Percentiles rank a stretch among this genome's conserved stretches.
Evolutionary conservation across 257 asterid genomes (phyloP).

Genomic region (Solanum bulbocastanum): DNA sequence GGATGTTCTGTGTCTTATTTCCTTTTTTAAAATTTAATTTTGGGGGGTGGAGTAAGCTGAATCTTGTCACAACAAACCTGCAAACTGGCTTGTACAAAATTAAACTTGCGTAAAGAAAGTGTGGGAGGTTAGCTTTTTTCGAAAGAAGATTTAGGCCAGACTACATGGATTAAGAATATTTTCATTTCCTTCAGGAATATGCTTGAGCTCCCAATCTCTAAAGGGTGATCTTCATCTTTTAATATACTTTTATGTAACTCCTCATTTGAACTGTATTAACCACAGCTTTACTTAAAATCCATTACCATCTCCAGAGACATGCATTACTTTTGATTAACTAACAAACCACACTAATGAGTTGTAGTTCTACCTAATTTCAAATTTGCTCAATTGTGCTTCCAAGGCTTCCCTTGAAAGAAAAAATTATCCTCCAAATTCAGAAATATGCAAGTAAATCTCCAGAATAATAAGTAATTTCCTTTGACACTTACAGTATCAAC

Average conservation of each 20-base stretch:
- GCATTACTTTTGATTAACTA: neutral
- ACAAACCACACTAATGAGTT: neutral
- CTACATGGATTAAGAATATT: neutral
- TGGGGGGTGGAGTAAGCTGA: neutral
- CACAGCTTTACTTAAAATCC: neutral
- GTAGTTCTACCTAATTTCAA: neutral
- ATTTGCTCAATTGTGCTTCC: neutral
- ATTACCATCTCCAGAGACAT: neutral
- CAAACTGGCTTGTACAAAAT: neutral
- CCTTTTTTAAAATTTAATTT: neutral
- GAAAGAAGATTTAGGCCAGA: neutral
- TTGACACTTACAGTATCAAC: conserved; percentile 52
- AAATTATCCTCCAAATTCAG: neutral
- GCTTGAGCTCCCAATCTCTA: neutral
- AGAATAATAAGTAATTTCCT: neutral
- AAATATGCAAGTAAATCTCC: neutral
- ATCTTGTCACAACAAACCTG: neutral
- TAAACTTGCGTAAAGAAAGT: neutral
- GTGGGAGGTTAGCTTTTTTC: neutral
- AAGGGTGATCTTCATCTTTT: neutral
- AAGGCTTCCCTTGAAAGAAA: neutral
- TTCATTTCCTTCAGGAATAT: neutral
- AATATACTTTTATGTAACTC: neutral
- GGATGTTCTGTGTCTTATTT: neutral
- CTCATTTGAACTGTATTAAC: neutral